Conservation (phyloP, 306 rosid genomes). For the Heteromeles arbutifolia region DNA sequence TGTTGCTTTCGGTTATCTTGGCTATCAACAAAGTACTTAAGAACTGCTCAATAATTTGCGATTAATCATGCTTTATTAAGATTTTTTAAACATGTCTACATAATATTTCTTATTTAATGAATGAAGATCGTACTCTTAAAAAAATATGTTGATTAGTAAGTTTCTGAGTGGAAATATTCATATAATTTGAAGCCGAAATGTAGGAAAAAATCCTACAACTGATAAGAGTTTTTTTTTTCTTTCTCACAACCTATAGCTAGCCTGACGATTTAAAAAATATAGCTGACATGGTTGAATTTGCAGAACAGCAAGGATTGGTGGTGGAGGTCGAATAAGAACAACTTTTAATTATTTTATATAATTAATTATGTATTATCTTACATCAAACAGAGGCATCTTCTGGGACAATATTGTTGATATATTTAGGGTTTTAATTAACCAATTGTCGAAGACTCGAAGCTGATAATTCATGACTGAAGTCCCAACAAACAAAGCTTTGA, state of each 20-base stretch:
- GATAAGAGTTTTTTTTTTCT: background rate
- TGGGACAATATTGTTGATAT: background rate
- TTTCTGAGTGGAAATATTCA: background rate
- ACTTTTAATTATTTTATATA: background rate
- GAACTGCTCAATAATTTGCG: no score
- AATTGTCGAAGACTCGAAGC: background rate
- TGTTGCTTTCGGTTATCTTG: no score
- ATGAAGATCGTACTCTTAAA: no score
- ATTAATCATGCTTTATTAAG: no score
- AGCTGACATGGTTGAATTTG: background rate
- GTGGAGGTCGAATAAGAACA: background rate
- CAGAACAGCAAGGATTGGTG: background rate
- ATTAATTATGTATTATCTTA: background rate
- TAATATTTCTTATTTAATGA: no score
- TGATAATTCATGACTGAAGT: background rate
- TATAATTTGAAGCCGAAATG: background rate
- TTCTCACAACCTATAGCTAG: background rate
- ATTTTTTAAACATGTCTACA: no score
- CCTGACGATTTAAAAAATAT: background rate
- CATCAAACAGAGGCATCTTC: background rate
- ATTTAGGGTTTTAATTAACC: background rate
- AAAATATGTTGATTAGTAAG: background rate
- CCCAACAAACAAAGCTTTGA: background rate
- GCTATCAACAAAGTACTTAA: no score
- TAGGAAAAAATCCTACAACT: background rate